Conservation (phyloP, 108 stramenopile genomes). For the Asterionellopsis glacialis region DNA sequence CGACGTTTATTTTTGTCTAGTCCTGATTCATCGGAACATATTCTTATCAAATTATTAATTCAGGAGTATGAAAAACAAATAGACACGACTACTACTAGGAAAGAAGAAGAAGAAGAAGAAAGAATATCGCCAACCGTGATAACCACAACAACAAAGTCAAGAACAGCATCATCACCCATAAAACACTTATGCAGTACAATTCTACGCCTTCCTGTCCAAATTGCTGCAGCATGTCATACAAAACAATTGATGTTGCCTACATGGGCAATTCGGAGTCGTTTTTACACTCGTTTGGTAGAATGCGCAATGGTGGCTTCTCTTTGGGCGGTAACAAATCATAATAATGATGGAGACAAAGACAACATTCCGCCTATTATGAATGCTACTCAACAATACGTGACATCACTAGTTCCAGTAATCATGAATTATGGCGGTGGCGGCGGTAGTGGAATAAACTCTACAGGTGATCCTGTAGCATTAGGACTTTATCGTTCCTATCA, state of each 20-base stretch:
- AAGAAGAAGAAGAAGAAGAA: too few relatives aligned
- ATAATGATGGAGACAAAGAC: background rate
- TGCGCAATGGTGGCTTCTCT: slow-evolving; percentile 2
- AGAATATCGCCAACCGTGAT: too few relatives aligned
- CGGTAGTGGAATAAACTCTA: slow-evolving; percentile 12
- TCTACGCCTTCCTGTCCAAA: slow-evolving; percentile 12
- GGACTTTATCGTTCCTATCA: too few relatives aligned
- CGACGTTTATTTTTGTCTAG: too few relatives aligned
- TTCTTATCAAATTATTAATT: too few relatives aligned
- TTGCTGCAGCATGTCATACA: slow-evolving; percentile 27
- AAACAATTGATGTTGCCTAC: slow-evolving; percentile 13
- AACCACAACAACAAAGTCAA: too few relatives aligned
- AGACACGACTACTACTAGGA: too few relatives aligned
- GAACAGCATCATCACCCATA: too few relatives aligned
- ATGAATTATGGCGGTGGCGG: slow-evolving; percentile 2
- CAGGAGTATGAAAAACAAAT: too few relatives aligned
- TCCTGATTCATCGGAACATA: too few relatives aligned
- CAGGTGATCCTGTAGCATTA: background rate
- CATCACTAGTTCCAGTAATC: background rate
- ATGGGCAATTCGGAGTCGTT: slow-evolving; percentile 13
- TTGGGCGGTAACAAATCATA: background rate
- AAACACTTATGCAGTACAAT: background rate
- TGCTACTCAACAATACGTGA: background rate
- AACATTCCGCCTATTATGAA: background rate
- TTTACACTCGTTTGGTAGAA: slow-evolving; percentile 17